Base-by-base conservation (phyloP, 441 rosid species). In the Kokia cookei region DNA sequence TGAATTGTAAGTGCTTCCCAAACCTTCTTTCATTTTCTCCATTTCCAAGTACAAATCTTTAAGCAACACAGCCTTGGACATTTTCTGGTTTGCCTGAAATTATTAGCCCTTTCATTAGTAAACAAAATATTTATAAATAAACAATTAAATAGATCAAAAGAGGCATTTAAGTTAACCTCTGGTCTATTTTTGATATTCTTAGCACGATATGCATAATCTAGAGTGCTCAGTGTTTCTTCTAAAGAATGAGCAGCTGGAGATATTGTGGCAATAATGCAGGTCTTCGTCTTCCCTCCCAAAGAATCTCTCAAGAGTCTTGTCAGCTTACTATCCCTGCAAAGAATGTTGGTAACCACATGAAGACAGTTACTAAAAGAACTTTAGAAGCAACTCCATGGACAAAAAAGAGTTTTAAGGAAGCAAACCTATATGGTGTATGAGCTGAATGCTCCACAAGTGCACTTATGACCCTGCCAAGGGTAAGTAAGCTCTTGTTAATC, bases 381-480 rank as follows among this genome's bases (percentile, higher is more conserved):
- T 32, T 54, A 75, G 7, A 11, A 54, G 61, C 40, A 54, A 48
- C 26, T 15, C 54, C 55, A 73, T 62, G 0, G 3, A 19, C 42
- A 8, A 6, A 72, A 75, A 58, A 14, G 40, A 37, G 42, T 14
- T 55, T 73, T 17, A 24, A 61, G 12, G 64, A 26, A 64, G 57
- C 62, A 13, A 65, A 91, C 97, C 97, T 94, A 79, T 95, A 95
- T 61, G 99, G 99, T 85, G 93, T 81, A 81, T 93, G 99, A 4
- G 97, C 83, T 72, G 98, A 90, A 90, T 91, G 99, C 77, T 95
- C 99, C 75, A 89, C 99, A 76, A 93, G 94, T 40, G 98, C 96
- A 86, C 93, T 95, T 80, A 95, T 95, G 73, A 93, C 98, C 73
- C 99, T 93, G 32, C 98, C 98, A 42, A 95, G 77, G 22, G 99